Percentiles rank a stretch among this genome's conserved stretches.
phyloP scores from a whole-genome alignment of 768 basidiomycete species.

The Russula compacta region DNA sequence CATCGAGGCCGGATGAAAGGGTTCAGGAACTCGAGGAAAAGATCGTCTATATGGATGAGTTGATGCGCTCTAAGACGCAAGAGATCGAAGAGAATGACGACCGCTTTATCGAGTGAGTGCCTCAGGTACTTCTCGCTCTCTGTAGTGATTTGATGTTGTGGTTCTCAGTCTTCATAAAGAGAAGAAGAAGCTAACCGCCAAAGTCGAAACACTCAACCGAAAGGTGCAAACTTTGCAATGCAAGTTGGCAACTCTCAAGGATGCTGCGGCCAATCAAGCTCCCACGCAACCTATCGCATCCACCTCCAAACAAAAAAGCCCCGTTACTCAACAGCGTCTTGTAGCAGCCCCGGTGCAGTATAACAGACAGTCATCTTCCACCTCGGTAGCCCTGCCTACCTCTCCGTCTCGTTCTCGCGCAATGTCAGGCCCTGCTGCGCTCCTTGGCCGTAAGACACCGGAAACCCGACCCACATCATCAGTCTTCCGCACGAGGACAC shows the following conservation, averaged over 20 bases:
- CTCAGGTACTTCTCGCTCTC: not conserved
- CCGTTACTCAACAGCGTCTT: slow-evolving; percentile 5
- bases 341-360: slow-evolving; percentile 8
- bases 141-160: not conserved
- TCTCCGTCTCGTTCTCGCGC: slow-evolving; percentile 20
- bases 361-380: slow-evolving; percentile 13
- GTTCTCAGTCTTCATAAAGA: slow-evolving; percentile 60
- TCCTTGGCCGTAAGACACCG: slow-evolving; percentile 45
- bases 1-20: slow-evolving; percentile 45
- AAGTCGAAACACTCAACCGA: slow-evolving; percentile 61
- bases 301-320: slow-evolving; percentile 17
- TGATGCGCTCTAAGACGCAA: slow-evolving; percentile 55
- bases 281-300: slow-evolving; percentile 16
- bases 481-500: slow-evolving; percentile 24
- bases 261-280: slow-evolving; percentile 22
- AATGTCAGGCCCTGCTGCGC: slow-evolving; percentile 37
- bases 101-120: slow-evolving; percentile 63
- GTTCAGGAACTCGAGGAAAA: slow-evolving; percentile 57
- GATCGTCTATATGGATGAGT: slow-evolving; percentile 67
- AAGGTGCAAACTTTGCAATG: slow-evolving; percentile 66
- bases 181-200: slow-evolving; percentile 64
- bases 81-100: slow-evolving; percentile 86
- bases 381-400: not conserved
- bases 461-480: slow-evolving; percentile 29
- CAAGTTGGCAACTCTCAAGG: slow-evolving; percentile 51